Evolutionary conservation across 495 filamentous ascomycete genomes (phyloP).

Genomic region (Talaromyces liani): DNA sequence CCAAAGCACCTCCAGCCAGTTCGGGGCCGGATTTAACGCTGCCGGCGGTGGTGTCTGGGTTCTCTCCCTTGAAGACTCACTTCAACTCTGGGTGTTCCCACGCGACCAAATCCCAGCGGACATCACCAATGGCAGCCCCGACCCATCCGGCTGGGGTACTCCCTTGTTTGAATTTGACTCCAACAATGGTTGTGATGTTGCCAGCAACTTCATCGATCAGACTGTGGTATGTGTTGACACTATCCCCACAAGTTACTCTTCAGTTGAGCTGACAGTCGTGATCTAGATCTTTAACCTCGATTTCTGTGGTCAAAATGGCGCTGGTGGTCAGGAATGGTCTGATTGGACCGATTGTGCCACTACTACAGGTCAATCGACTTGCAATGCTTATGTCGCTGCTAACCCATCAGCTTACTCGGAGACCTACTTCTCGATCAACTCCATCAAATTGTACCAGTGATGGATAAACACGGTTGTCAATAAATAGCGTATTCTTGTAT

Average conservation of each 20-base stretch:
- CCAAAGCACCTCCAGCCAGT: constrained; percentile 1
- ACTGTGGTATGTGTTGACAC: constrained; percentile 33
- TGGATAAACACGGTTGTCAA: neutral
- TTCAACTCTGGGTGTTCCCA: constrained; percentile 5
- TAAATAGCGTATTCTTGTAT: neutral
- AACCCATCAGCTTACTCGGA: constrained; percentile 53
- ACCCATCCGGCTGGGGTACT: constrained; percentile 56
- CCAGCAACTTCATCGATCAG: constrained; percentile 59
- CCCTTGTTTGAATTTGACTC: constrained; percentile 40
- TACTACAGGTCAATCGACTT: constrained; percentile 36
- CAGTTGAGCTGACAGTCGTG: neutral
- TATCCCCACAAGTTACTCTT: neutral
- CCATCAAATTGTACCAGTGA: constrained; percentile 51
- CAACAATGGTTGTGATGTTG: constrained; percentile 49
- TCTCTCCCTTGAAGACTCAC: constrained; percentile 2
- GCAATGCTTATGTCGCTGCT: constrained; percentile 53
- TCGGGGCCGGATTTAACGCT: constrained; percentile 5
- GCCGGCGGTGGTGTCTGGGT: constrained; percentile 6
- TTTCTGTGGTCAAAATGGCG: constrained; percentile 88
- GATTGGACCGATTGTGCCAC: constrained; percentile 30
- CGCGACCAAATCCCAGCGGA: constrained; percentile 19
- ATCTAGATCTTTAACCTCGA: constrained; percentile 62
- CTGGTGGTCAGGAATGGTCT: constrained; percentile 40
- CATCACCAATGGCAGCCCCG: constrained; percentile 48
- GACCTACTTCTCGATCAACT: constrained; percentile 68